These are phyloP conservation scores for Ophiostoma angusticollis DNA, from an alignment of 2,329 filamentous ascomycete species.

Conservation along the genomic window DNA sequence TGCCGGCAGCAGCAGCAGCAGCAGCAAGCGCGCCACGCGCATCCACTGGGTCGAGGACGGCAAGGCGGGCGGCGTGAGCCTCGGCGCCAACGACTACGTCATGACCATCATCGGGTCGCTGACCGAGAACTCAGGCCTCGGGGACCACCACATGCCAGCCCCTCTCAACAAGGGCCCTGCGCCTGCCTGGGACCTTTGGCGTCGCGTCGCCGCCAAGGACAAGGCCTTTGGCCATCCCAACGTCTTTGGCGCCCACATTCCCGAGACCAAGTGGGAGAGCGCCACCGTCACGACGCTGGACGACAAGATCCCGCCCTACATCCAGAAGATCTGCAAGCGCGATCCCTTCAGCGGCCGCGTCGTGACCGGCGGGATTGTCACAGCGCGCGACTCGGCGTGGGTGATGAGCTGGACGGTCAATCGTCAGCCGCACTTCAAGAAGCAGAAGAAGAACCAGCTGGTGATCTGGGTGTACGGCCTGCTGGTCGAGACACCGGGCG, in stretches of 20 bases:
- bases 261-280: conserved; percentile 25
- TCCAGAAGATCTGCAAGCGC: conserved; percentile 20
- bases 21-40: conserved; percentile 15
- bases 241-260: conserved; percentile 25
- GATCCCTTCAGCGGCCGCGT: conserved; percentile 21
- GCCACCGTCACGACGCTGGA: conserved; percentile 28
- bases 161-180: conserved; percentile 20
- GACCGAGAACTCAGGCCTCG: conserved; percentile 23
- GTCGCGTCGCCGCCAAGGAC: conserved; percentile 24
- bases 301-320: conserved; percentile 18
- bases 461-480: conserved; percentile 29
- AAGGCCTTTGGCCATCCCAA: conserved; percentile 26
- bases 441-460: conserved; percentile 21
- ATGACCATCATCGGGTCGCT: conserved; percentile 27
- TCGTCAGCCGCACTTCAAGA: conserved; percentile 27
- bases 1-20: conserved; percentile 3
- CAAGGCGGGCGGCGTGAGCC: conserved; percentile 13
- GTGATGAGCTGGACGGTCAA: conserved; percentile 27
- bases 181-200: conserved; percentile 29
- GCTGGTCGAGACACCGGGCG: conserved; percentile 23
- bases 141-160: conserved; percentile 21
- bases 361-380: conserved; percentile 24
- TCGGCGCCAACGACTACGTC: conserved; percentile 23
- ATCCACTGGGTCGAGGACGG: conserved; percentile 16
- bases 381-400: conserved; percentile 27